These are phyloP conservation scores for Barnettozyma botsteinii DNA, from an alignment of 805 yeast species.

Conservation along the genomic window DNA sequence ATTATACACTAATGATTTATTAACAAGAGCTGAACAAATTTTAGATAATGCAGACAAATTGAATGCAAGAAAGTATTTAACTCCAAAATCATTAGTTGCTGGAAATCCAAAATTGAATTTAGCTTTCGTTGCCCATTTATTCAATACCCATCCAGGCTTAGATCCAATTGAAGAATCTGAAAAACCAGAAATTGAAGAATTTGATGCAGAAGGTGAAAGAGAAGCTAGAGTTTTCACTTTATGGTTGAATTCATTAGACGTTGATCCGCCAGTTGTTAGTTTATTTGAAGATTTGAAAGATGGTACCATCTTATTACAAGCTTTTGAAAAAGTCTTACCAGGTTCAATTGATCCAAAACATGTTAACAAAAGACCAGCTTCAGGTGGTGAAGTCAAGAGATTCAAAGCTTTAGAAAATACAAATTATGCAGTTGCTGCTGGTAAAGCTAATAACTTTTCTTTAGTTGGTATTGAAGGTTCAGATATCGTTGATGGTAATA, in stretches of 20 bases:
- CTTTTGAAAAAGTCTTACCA: conserved; percentile 92
- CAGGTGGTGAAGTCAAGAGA: conserved; percentile 71
- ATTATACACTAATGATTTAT: conserved; percentile 66
- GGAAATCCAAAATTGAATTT: conserved; percentile 96
- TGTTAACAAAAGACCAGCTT: conserved; percentile 77
- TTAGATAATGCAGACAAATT: conserved; percentile 83
- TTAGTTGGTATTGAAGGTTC: conserved; percentile 98
- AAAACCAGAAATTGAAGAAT: conserved; percentile 91
- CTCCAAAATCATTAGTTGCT: conserved; percentile 87
- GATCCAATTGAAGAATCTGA: conserved; percentile 92
- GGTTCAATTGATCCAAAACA: conserved; percentile 77
- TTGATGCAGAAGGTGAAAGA: conserved; percentile 99
- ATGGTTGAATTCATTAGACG: conserved; percentile 96
- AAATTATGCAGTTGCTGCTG: conserved; percentile 96
- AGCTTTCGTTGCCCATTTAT: conserved; percentile 95
- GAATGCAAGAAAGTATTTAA: conserved; percentile 89
- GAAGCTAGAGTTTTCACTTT: conserved; percentile 97
- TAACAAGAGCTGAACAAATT: conserved; percentile 82
- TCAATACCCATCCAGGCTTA: conserved; percentile 94
- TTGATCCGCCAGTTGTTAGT: conserved; percentile 88
- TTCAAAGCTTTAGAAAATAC: conserved; percentile 96
- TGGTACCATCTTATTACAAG: conserved; percentile 83
- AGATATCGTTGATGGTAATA: conserved; percentile 91
- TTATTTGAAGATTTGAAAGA: conserved; percentile 93
- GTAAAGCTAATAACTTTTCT: conserved; percentile 87